Evolutionary conservation across 345 rosid species (phyloP), one percentile per base, ranked within the genome.

Genomic region (Populus deltoides): DNA sequence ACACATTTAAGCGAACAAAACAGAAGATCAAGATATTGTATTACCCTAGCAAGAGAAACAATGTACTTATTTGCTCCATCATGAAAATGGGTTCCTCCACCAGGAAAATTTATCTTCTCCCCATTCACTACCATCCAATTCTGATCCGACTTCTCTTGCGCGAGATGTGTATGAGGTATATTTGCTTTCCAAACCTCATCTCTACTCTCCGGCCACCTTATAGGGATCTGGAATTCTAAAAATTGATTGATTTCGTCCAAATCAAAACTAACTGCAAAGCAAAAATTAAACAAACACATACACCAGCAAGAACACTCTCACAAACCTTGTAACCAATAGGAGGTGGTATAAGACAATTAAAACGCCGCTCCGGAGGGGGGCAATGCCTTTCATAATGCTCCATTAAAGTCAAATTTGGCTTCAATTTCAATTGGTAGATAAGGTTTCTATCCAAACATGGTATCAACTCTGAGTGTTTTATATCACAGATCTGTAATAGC

Each of bases 61-160:
- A 96, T 96, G 87, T 96, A 96, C 83, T 96, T 96, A 87, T 93
- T 97, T 74, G 98, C 99, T 71, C 99, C 99, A 63, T 88, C 1
- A 77, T 96, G 99, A 68, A 96, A 96, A 88, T 96, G 99, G 13
- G 99, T 96, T 78, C 99, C 99, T 61, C 99, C 99, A 3, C 99
- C 99, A 0, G 98, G 99, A 76, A 96, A 96, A 83, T 91, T 91
- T 75, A 96, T 96, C 89, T 93, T 96, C 24, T 93, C 95, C 43
- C 99, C 97, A 31, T 91, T 89, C 25, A 93, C 95, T 71, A 96
- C 91, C 99, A 93, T 96, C 99, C 99, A 96, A 68, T 93, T 91
- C 90, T 96, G 99, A 86, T 96, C 99, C 0, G 98, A 93, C 79
- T 96, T 96, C 90, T 96, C 98, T 70, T 87, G 86, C 5, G 99